A percentile compares a stretch with the other conserved stretches of the same genome.
phyloP scores from a whole-genome alignment of 805 yeast genomes.

The Metschnikowia hibisci region DNA sequence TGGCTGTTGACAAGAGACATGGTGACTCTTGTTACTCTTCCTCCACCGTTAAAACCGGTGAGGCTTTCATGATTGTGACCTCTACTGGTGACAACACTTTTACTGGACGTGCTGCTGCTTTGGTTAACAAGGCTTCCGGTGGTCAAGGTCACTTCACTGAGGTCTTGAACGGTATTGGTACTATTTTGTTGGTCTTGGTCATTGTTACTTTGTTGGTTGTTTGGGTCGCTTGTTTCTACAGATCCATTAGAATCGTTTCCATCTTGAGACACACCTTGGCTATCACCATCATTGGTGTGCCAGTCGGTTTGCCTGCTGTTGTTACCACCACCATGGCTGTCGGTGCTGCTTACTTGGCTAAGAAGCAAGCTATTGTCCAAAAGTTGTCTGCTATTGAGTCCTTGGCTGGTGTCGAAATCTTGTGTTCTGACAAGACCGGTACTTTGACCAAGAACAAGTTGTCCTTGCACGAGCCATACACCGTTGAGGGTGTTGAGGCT shows the following conservation, averaged over 20 bases:
- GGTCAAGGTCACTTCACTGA: slow-evolving; percentile 96
- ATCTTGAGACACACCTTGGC: slow-evolving; percentile 91
- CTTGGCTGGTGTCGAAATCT: slow-evolving; percentile 94
- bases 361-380: slow-evolving; percentile 96
- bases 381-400: slow-evolving; percentile 96
- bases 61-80: slow-evolving; percentile 88
- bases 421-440: slow-evolving; percentile 98
- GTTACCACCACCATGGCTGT: slow-evolving; percentile 99
- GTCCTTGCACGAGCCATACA: slow-evolving; percentile 94
- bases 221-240: slow-evolving; percentile 93
- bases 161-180: slow-evolving; percentile 96
- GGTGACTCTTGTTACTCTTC: slow-evolving; percentile 90
- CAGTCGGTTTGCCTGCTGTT: slow-evolving; percentile 98
- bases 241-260: slow-evolving; percentile 80
- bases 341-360: slow-evolving; percentile 98
- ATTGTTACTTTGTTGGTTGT: slow-evolving; percentile 81
- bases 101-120: slow-evolving; percentile 96
- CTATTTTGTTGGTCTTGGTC: slow-evolving; percentile 82
- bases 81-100: slow-evolving; percentile 95
- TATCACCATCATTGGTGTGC: slow-evolving; percentile 95
- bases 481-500: slow-evolving; percentile 94
- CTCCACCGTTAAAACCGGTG: slow-evolving; percentile 94
- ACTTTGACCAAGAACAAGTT: slow-evolving; percentile 96
- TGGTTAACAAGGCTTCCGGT: slow-evolving; percentile 89
- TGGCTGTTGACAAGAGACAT: slow-evolving; percentile 87